Evolutionary conservation across 2,329 filamentous ascomycete genomes (phyloP), one percentile per base, ranked within the genome.

Genomic region (Fragosphaeria purpurea): DNA sequence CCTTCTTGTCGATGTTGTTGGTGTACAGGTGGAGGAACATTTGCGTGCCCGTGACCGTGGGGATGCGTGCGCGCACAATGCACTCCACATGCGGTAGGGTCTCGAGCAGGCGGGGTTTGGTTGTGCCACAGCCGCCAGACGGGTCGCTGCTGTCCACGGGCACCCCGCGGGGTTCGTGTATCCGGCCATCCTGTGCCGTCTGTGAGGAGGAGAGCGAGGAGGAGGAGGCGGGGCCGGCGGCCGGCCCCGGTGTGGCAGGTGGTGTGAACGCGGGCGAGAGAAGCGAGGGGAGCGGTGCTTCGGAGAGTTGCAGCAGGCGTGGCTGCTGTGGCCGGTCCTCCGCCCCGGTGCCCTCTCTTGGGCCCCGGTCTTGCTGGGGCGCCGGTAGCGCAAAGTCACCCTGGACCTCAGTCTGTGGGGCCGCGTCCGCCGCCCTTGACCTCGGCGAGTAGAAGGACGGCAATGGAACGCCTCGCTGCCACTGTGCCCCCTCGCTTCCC

Each of bases 21-120:
- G 83, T 83, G 70, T 98, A 98, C 0, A 97, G 74, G 63, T 98
- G 91, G 47, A 98, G 70, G 67, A 94, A 98, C 89, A 98, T 97
- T 67, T 98, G 90, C 9, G 89, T 86, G 4, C 91, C 91, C 0
- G 79, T 82, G 2, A 88, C 91, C 4, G 91, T 97, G 0, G 93
- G 93, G 60, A 98, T 98, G 50, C 93, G 84, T 13, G 93, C 93
- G 58, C 93, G 85, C 46, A 97, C 93, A 57, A 94, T 82, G 70
- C 93, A 98, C 64, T 88, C 83, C n/a, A 98, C 91, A 31, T 86
- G 70, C 7, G 91, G 93, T 1, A 97, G 73, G 11, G 74, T 79
- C 57, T 85, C 75, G 6, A 96, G 78, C 30, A 95, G 74, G 53
- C 80, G 82, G 1, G 88, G 88, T 35, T 77, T 74, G 63, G 82